Base-by-base conservation (phyloP, 108 stramenopile genomes). In the Skeletonema grethae region DNA sequence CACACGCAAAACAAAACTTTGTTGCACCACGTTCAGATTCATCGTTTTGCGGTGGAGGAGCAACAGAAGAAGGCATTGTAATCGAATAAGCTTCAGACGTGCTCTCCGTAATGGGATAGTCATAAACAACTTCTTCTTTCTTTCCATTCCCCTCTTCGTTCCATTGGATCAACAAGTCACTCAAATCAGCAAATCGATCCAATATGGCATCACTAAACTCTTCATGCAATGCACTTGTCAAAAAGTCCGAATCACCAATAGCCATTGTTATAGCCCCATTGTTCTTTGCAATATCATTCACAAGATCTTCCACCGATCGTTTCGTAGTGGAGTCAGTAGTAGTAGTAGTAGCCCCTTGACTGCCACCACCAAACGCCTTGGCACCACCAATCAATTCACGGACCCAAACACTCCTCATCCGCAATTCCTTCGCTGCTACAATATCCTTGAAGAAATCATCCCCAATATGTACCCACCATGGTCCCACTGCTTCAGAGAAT, bases 371-470 rank as follows among this genome's bases (percentile, higher is more conserved):
- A 45, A 45, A 45, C 11, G 7, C 32, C 16, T 61, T 31, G 13
- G 83, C 84, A 10, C 82, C 69, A 10, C 55, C 53, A 55, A 95
- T 80, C 16, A 95, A 70, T 65, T 90, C 93, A 4, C 78, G 67
- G 0, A 81, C 80, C 89, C 89, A 95, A n/a, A 95, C 85, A 22
- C 80, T 88, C 32, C 94, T 73, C 91, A 95, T 90, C 29, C 78
- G 80, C 29, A 95, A 65, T 20, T 81, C 76, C 68, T 95, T 91
- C 4, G 89, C 88, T 5, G 90, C 90, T 7, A 95, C 89, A 63
- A 95, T 84, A 69, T 95, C 94, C 57, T 95, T 95, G 63, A 86
- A 72, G 67, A 95, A 91, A 38, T 95, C 94, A 69, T 95, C 94
- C 0, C 94, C 94, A 36, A 95, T 75, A 67, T 95, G 94, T 18